A percentile compares a stretch with the other conserved stretches of the same genome.
Evolutionary conservation across 306 rosid species (phyloP).

Genomic region (Rosa rugosa): DNA sequence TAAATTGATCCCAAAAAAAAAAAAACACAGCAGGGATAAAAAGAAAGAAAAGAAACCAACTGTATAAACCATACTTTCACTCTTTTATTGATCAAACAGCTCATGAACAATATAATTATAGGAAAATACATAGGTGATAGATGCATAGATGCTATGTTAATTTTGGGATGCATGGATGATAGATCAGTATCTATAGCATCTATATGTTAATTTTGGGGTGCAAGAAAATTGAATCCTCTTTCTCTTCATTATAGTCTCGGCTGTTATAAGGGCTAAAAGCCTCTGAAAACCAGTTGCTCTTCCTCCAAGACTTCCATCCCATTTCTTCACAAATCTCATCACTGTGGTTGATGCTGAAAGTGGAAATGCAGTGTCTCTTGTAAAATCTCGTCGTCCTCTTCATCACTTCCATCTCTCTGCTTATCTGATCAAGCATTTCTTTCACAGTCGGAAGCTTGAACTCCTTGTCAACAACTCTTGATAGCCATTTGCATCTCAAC

Average conservation of each 20-base stretch:
- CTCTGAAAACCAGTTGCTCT: slow-evolving; percentile 50
- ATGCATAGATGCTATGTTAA: neutral
- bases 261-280: slow-evolving; percentile 57
- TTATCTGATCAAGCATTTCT: slow-evolving; percentile 42
- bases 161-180: neutral
- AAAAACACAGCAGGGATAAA: no score
- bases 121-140: neutral
- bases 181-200: no score
- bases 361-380: slow-evolving; percentile 64
- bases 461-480: slow-evolving; percentile 41
- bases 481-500: slow-evolving; percentile 58
- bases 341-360: slow-evolving; percentile 64
- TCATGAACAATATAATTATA: neutral
- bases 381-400: slow-evolving; percentile 52
- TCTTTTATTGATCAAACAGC: slow-evolving; percentile 15
- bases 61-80: neutral
- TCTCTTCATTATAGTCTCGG: slow-evolving; percentile 42
- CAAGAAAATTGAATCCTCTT: neutral
- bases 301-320: slow-evolving; percentile 54
- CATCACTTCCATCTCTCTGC: slow-evolving; percentile 47
- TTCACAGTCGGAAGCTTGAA: slow-evolving; percentile 54
- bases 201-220: neutral
- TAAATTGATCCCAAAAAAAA: no score
- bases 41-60: neutral
- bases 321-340: slow-evolving; percentile 63